These are phyloP conservation scores for Chaetoscypha palmicola DNA, from an alignment of 2,329 filamentous ascomycete species.

Conservation along the genomic window DNA sequence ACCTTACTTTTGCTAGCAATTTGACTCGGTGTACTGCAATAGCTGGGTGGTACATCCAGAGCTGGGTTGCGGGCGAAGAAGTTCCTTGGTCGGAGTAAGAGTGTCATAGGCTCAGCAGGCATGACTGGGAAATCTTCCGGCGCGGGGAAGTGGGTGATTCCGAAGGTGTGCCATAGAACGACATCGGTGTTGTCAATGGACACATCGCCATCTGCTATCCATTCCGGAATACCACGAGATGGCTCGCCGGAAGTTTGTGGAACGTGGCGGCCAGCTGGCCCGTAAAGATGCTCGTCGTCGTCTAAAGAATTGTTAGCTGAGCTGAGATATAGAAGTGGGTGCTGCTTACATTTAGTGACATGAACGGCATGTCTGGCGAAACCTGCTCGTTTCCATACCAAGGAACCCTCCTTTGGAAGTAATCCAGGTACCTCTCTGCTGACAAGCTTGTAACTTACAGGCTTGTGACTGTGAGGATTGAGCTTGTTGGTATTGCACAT, in stretches of 20 bases:
- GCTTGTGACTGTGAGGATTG: slow-evolving; percentile 82
- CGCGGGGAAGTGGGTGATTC: slow-evolving; percentile 79
- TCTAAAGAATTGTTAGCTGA: slow-evolving; percentile 33
- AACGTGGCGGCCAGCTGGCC: slow-evolving; percentile 53
- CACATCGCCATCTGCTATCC: slow-evolving; percentile 53
- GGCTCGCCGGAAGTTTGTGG: slow-evolving; percentile 47
- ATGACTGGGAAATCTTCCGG: slow-evolving; percentile 92
- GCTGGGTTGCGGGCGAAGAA: slow-evolving; percentile 54
- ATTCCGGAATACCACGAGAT: slow-evolving; percentile 38
- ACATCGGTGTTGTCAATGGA: slow-evolving; percentile 75
- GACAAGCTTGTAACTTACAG: slow-evolving; percentile 81
- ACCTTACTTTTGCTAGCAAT: slow-evolving; percentile 41
- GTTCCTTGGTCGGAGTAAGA: slow-evolving; percentile 51
- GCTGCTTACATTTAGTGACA: slow-evolving; percentile 61
- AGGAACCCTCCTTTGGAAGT: slow-evolving; percentile 69
- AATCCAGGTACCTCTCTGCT: slow-evolving; percentile 74
- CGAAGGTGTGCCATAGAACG: slow-evolving; percentile 92
- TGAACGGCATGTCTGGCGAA: slow-evolving; percentile 54
- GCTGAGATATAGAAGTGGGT: slow-evolving; percentile 40
- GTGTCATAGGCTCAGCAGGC: slow-evolving; percentile 75
- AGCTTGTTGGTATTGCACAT: slow-evolving; percentile 77
- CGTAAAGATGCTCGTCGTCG: slow-evolving; percentile 50
- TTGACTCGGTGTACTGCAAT: slow-evolving; percentile 65
- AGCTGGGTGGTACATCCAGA: slow-evolving; percentile 56
- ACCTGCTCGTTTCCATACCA: slow-evolving; percentile 60